Percentiles rank a stretch among this genome's conserved stretches.
Evolutionary conservation across 2,329 filamentous ascomycete species (phyloP).

Genomic region (Alternaria solani): DNA sequence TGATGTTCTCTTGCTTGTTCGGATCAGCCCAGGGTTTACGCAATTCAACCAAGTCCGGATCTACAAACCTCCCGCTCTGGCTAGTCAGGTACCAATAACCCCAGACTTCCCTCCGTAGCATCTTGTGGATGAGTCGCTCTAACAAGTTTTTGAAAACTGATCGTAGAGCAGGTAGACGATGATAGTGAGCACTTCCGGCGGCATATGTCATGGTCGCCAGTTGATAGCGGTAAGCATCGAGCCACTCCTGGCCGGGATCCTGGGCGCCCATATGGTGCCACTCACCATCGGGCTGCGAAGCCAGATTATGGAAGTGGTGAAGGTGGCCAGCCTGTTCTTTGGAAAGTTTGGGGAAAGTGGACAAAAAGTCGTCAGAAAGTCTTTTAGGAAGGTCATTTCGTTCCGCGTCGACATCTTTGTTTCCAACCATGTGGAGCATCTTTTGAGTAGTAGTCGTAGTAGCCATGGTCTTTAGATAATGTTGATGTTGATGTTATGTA

Average conservation of each 20-base stretch:
- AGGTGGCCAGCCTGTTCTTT: constrained; percentile 45
- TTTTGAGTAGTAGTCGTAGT: not conserved
- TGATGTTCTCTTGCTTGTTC: constrained; percentile 53
- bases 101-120: constrained; percentile 55
- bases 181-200: constrained; percentile 49
- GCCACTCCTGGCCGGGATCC: constrained; percentile 52
- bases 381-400: not conserved
- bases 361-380: not conserved
- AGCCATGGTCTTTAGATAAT: not conserved
- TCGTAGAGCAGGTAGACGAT: constrained; percentile 49
- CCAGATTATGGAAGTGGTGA: constrained; percentile 51
- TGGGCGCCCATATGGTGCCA: constrained; percentile 73
- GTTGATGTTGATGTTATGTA: not conserved
- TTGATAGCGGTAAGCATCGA: constrained; percentile 52
- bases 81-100: constrained; percentile 55
- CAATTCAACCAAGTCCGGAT: constrained; percentile 52
- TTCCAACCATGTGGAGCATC: not conserved
- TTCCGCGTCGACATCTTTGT: not conserved
- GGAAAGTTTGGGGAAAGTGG: constrained; percentile 20
- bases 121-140: constrained; percentile 51
- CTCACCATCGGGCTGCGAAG: constrained; percentile 84
- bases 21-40: constrained; percentile 56
- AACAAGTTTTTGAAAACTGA: constrained; percentile 48
- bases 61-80: constrained; percentile 43
- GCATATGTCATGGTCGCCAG: constrained; percentile 55